Base-by-base conservation (phyloP, 2,329 filamentous ascomycete genomes). In the Sarocladium kiliense region DNA sequence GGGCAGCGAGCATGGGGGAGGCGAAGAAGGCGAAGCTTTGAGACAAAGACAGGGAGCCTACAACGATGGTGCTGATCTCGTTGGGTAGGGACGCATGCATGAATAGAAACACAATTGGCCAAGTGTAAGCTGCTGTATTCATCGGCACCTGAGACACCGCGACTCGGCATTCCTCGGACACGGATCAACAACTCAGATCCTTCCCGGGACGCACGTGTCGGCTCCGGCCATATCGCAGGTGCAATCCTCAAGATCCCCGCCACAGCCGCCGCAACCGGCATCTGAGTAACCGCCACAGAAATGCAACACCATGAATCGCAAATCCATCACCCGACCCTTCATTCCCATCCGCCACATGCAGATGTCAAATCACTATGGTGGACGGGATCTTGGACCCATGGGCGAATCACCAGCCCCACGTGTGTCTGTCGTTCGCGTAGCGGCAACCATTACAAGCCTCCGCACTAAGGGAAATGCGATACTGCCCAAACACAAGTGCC, bases 401-500 rank as follows among this genome's bases (percentile, higher is more conserved):
- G 26, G 27, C 56, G 53, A 58, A 58, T 58, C 54, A 58, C 12
- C 19, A 45, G 37, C 47, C 55, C 55, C 55, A 56, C 55, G 55
- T 56, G 54, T 47, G 27, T 16, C 32, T 21, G 30, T 47, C 54
- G 25, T 32, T 50, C 32, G 44, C 14, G 16, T 27, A 50, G 41
- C 42, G 6, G 30, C 30, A 32, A 7, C 7, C 30, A 6, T 12
- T 7, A 32, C 6, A 32, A 12, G 21, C 42, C 32, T 3, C 27
- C 26, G n/a, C 30, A 51, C 26, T 26, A 23, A 16, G 10, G 11
- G 18, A 45, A 11, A 23, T 19, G 18, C 7, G 11, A 45, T 45
- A 41, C 11, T 7, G 18, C 41, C 23, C 14, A 26, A 11, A 45
- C 41, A 45, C 7, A 19, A 41, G 7, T 18, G 30, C n/a, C 18